phyloP scores from a whole-genome alignment of 345 rosid species.

The Salix brachista region DNA sequence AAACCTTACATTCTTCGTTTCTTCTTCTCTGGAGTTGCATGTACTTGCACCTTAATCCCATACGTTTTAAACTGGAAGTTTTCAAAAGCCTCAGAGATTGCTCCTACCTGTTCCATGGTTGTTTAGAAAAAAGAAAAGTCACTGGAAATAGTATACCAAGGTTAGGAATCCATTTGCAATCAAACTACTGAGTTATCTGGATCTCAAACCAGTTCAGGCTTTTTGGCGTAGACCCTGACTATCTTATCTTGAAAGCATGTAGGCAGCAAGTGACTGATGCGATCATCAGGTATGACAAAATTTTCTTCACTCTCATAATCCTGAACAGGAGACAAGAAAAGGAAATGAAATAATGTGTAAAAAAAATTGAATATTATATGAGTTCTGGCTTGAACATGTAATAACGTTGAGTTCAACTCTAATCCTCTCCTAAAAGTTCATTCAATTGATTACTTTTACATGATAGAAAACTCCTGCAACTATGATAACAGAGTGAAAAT shows the following conservation, averaged over 20 bases:
- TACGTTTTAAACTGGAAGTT: slow-evolving; percentile 82
- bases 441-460: not conserved
- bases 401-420: not conserved
- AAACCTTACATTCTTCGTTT: slow-evolving; percentile 52
- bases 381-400: not conserved
- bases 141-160: not conserved
- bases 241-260: slow-evolving; percentile 82
- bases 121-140: slow-evolving; percentile 9
- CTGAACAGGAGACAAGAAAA: slow-evolving; percentile 34
- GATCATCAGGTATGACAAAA: slow-evolving; percentile 62
- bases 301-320: slow-evolving; percentile 79
- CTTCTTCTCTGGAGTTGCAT: slow-evolving; percentile 85
- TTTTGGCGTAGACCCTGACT: slow-evolving; percentile 83
- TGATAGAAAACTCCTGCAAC: not conserved
- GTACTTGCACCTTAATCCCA: slow-evolving; percentile 87
- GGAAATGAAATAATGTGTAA: too few species aligned
- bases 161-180: not conserved
- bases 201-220: slow-evolving; percentile 72
- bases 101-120: slow-evolving; percentile 56
- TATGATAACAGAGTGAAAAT: not conserved
- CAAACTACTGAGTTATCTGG: not conserved
- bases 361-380: not conserved
- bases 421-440: not conserved
- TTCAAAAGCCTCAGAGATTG: slow-evolving; percentile 80
- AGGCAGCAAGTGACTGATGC: slow-evolving; percentile 86